Evolutionary conservation across 495 filamentous ascomycete species (phyloP), one percentile per base, ranked within the genome.

Genomic region (Penicillium ucsense): DNA sequence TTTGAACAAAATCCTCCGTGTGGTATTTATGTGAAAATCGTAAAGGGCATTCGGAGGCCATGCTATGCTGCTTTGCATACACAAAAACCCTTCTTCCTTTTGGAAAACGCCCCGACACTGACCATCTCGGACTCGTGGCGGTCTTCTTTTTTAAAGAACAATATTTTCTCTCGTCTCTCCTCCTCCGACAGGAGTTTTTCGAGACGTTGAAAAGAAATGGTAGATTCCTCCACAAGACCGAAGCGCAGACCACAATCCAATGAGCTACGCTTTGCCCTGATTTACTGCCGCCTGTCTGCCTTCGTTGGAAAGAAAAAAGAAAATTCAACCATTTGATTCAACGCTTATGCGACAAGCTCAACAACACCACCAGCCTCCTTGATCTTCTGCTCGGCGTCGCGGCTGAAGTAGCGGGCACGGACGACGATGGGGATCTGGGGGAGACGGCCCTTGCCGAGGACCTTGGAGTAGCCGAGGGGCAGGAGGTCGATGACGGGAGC

Each of bases 401-500:
- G 80, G 75, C 83, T 88, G 71, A 95, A 81, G 70, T 85, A 94
- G 61, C 89, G 73, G 52, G 89, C 89, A 65, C 86, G 84, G 62
- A 95, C 86, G 57, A 95, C 84, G 59, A 95, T 59, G 45, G 89
- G 89, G 56, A 94, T 75, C 56, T 87, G 73, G 51, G 89, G 89
- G 56, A 95, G 72, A 60, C 88, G 78, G 66, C 89, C 89, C 80
- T 95, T 95, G 66, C 89, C 89, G 59, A 94, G 80, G 51, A 95
- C 80, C 74, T 95, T 95, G 60, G 86, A 82, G 82, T 94, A 95
- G 53, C 89, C 89, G 60, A 92, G 82, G 53, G 88, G 76, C 43
- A 94, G 78, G 61, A 95, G 86, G 75, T 95, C 89, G 71, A 95
- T 81, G 57, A 95, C 89, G 57, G 89, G 89, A 38, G 85, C 88